Evolutionary conservation across 306 rosid genomes (phyloP).

Genomic region (Trifolium subterraneum): DNA sequence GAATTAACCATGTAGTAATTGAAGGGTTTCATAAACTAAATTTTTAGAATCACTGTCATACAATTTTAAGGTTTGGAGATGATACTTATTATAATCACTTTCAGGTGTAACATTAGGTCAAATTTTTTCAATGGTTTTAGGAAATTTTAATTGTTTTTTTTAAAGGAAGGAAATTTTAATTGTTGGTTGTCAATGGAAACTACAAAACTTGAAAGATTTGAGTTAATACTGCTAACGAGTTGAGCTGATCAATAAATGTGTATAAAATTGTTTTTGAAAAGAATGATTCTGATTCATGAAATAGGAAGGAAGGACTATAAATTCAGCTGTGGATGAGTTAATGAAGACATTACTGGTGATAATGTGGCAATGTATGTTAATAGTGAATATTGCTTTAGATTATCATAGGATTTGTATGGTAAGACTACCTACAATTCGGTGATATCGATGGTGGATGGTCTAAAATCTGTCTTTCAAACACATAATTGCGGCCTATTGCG

Average conservation of each 20-base stretch:
- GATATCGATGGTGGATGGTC: background rate
- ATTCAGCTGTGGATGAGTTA: background rate
- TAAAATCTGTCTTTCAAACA: background rate
- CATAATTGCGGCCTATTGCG: background rate
- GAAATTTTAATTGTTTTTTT: background rate
- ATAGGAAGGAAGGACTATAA: background rate
- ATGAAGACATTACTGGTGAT: background rate
- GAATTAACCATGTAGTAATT: background rate
- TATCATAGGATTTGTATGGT: background rate
- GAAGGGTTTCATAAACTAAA: background rate
- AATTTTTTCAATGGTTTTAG: background rate
- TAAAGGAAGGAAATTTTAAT: background rate
- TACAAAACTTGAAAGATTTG: background rate
- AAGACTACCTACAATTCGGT: background rate
- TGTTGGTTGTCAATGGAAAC: background rate
- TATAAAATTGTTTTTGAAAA: background rate
- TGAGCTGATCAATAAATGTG: background rate
- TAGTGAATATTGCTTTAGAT: background rate
- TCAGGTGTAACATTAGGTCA: background rate
- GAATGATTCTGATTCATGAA: background rate
- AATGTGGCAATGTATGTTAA: background rate
- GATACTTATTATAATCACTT: background rate
- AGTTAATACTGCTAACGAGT: background rate
- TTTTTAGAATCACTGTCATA: background rate
- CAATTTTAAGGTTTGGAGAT: background rate